Percentiles rank a stretch among this genome's conserved stretches.
Evolutionary conservation across 2,329 filamentous ascomycete species (phyloP).

Genomic region (Calonectria honghensis): DNA sequence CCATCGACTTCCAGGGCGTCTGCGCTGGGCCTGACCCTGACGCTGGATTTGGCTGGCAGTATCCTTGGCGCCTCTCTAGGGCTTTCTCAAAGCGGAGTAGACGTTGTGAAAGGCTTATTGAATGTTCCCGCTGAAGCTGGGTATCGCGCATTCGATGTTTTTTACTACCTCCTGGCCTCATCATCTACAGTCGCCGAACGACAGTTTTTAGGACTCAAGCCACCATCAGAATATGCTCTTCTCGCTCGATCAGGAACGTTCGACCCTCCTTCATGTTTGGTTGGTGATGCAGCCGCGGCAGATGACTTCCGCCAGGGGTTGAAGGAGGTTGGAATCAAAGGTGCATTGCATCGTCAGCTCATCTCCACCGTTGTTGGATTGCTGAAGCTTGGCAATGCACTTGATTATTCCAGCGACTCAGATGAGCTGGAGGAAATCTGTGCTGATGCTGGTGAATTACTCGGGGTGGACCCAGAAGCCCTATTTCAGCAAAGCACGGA

Average conservation of each 20-base stretch:
- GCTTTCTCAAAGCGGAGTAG: constrained; percentile 90
- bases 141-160: constrained; percentile 95
- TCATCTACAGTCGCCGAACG: constrained; percentile 91
- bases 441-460: constrained; percentile 89
- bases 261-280: constrained; percentile 88
- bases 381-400: constrained; percentile 93
- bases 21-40: constrained; percentile 86
- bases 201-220: constrained; percentile 88
- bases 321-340: constrained; percentile 95
- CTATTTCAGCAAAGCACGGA: constrained; percentile 86
- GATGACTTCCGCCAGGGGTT: constrained; percentile 93
- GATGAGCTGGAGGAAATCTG: constrained; percentile 90
- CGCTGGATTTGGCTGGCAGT: constrained; percentile 86
- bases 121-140: constrained; percentile 86
- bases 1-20: constrained; percentile 87
- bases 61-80: constrained; percentile 84
- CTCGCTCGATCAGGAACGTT: constrained; percentile 92
- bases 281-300: constrained; percentile 92
- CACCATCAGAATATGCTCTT: constrained; percentile 84
- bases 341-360: constrained; percentile 85
- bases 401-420: constrained; percentile 88
- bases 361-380: constrained; percentile 90
- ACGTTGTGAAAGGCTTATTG: constrained; percentile 88
- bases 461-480: constrained; percentile 90
- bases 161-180: constrained; percentile 95